Evolutionary conservation across 148 eudicot genomes (phyloP).

Genomic region (Rhododendron kiyosumense): DNA sequence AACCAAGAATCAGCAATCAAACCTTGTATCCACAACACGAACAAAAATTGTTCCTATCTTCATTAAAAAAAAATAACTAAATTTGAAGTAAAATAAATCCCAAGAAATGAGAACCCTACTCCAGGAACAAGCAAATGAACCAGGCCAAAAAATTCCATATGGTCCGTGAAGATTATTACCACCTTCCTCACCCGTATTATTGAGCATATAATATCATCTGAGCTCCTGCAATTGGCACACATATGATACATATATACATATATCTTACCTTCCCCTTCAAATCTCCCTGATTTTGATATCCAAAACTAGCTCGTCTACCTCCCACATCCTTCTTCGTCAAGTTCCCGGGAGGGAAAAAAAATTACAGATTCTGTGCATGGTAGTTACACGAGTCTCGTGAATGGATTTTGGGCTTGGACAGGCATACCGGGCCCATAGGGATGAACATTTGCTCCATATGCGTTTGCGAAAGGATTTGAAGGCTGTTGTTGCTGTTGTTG

Average conservation of each 20-base stretch:
- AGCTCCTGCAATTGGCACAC: conserved; percentile 27
- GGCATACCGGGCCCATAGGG: conserved; percentile 66
- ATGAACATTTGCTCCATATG: conserved; percentile 38
- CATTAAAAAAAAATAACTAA: not conserved
- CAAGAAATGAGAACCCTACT: conserved; percentile 3
- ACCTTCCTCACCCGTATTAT: conserved; percentile 18
- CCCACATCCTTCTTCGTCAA: conserved; percentile 4
- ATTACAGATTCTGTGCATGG: not conserved
- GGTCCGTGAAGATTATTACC: conserved; percentile 10
- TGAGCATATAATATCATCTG: conserved; percentile 18
- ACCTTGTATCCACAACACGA: not conserved
- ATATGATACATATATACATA: conserved; percentile 26
- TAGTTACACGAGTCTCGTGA: conserved; percentile 39
- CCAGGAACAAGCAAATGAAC: conserved; percentile 5
- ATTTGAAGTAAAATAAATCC: not conserved
- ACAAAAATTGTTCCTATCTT: not conserved
- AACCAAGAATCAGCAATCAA: conserved; percentile 10
- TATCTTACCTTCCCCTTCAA: not conserved
- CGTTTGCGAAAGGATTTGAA: conserved; percentile 54
- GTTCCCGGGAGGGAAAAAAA: not conserved
- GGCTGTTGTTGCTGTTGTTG: conserved; percentile 43
- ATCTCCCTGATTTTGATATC: not conserved
- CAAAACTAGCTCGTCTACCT: not conserved
- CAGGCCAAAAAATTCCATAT: conserved; percentile 5
- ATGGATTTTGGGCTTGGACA: conserved; percentile 67